Base-by-base conservation (phyloP, 2,329 filamentous ascomycete species). In the Emmonsiellopsis sp. region DNA sequence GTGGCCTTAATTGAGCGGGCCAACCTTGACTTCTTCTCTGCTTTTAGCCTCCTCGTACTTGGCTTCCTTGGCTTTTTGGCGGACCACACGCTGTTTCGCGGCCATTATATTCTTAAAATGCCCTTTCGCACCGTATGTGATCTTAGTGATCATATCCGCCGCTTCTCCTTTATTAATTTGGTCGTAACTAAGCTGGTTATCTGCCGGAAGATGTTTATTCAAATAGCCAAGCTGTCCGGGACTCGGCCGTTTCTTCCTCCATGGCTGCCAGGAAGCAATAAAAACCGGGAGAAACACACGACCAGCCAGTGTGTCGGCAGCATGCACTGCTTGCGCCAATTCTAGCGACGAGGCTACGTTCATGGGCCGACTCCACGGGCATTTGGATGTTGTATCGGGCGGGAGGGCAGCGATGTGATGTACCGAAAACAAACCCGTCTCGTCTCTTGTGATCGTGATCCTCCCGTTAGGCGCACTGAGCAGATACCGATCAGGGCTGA, bases 101-200 rank as follows among this genome's bases (percentile, higher is more conserved):
- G 73, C 62, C 78, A 75, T 47, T 80, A 69, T 36, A 63, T 74
- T 21, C 75, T 72, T 65, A 80, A 89, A 71, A 73, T 80, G 56
- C 70, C 86, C 65, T 75, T 79, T 74, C 1, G 87, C 87, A 0
- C 91, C 91, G 65, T 92, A 86, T 68, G 85, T 91, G 54, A 95
- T 66, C 68, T 93, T 93, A 13, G 88, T 94, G 58, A 96, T 94
- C 87, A 94, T 92, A 64, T 95, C 90, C 2, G 78, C 79, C 5
- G 89, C 90, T 63, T 81, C 82, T 5, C 91, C 91, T 67, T 90
- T 94, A n/a, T 80, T 88, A 52, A 94, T 64, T 34, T 82, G 77
- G 0, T 72, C 70, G 0, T 70, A 60, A 1, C 72, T 77, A 49
- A 95, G 67, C 66, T 93, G 83, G 3, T 78, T 79, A 3, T 80